Evolutionary conservation across 768 basidiomycete genomes (phyloP).

Genomic region (Lactarius trivialis): DNA sequence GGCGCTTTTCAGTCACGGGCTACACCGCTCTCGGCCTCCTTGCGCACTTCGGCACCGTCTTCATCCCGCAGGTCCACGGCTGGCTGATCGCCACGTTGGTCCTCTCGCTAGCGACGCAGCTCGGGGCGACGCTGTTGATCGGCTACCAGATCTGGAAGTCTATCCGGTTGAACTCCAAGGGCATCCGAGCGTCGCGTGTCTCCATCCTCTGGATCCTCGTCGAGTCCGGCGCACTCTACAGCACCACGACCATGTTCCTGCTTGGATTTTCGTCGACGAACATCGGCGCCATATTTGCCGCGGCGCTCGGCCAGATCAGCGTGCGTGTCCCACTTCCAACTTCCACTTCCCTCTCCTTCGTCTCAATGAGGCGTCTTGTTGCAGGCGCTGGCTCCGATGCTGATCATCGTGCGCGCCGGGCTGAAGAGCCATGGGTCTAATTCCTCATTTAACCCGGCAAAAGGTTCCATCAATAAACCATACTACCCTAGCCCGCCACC

Average conservation of each 20-base stretch:
- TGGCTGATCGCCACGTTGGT: slow-evolving; percentile 11
- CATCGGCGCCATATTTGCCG: background rate
- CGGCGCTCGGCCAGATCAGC: slow-evolving; percentile 13
- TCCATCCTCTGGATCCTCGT: slow-evolving; percentile 15
- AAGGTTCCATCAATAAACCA: background rate
- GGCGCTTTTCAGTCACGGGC: slow-evolving; percentile 5
- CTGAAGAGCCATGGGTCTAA: background rate
- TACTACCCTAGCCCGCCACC: background rate
- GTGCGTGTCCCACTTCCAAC: background rate
- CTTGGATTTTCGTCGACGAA: slow-evolving; percentile 11
- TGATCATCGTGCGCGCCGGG: slow-evolving; percentile 8
- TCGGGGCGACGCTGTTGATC: slow-evolving; percentile 15
- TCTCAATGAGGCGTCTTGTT: background rate
- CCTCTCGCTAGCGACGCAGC: slow-evolving; percentile 16
- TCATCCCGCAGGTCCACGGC: background rate
- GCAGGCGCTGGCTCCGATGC: slow-evolving; percentile 12
- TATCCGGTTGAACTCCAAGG: background rate
- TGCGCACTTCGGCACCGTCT: background rate
- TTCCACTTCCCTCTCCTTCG: background rate
- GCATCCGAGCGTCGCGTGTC: background rate
- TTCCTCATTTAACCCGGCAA: background rate
- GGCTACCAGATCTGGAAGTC: slow-evolving; percentile 9
- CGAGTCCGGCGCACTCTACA: slow-evolving; percentile 18
- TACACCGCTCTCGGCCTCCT: slow-evolving; percentile 5
- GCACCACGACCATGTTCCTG: background rate